A percentile compares a stretch with the other conserved stretches of the same genome.
phyloP scores from a whole-genome alignment of 805 yeast species.

The Deakozyma indianensis region DNA sequence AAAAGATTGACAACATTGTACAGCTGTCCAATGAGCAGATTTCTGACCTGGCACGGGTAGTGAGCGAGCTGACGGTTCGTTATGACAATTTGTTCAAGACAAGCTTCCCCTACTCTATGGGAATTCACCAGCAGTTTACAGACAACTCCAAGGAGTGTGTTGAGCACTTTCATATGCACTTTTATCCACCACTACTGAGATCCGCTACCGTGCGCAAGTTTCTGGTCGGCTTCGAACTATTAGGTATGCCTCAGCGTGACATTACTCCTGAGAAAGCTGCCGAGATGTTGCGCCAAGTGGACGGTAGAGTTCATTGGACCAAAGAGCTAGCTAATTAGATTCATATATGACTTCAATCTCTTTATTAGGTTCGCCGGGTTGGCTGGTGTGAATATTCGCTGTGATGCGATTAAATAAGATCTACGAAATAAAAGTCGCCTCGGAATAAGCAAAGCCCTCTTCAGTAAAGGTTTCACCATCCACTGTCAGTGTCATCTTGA shows the following conservation, averaged over 20 bases:
- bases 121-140: conserved; percentile 62
- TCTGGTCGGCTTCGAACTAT: conserved; percentile 56
- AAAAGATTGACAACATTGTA: conserved; percentile 27
- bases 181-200: conserved; percentile 63
- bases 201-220: conserved; percentile 65
- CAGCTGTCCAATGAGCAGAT: conserved; percentile 34
- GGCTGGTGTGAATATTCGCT: too few species aligned
- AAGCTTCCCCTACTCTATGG: conserved; percentile 71
- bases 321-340: not conserved
- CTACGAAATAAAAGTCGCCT: conserved; percentile 61
- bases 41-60: conserved; percentile 39
- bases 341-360: too few species aligned
- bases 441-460: conserved; percentile 56
- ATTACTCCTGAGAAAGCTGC: conserved; percentile 59
- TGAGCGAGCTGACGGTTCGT: conserved; percentile 40
- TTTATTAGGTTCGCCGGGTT: too few species aligned
- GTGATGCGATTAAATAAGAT: too few species aligned
- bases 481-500: conserved; percentile 30
- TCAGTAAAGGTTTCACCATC: conserved; percentile 32
- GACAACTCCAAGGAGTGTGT: conserved; percentile 19
- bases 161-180: conserved; percentile 56
- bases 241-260: conserved; percentile 49
- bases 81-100: conserved; percentile 60
- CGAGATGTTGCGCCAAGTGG: conserved; percentile 27
- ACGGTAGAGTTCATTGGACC: not conserved